Conservation (phyloP, 2,329 filamentous ascomycete genomes). For the Talaromyces sp. region DNA sequence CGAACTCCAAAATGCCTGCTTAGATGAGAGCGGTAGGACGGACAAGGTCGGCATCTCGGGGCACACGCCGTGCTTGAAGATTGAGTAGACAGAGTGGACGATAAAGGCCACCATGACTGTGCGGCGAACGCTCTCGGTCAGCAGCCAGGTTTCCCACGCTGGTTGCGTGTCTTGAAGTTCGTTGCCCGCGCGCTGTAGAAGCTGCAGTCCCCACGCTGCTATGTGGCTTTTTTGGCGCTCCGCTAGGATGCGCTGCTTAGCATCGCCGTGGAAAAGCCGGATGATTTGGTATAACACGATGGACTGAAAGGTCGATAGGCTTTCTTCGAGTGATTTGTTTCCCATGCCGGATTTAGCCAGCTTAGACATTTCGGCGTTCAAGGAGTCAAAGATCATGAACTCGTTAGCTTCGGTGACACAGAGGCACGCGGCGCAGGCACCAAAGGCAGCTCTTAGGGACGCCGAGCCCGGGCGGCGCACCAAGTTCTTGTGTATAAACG, state of each 20-base stretch:
- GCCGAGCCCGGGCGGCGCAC: neutral
- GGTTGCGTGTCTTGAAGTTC: neutral
- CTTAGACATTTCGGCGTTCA: neutral
- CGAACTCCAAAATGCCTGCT: constrained; percentile 2
- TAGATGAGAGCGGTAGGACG: constrained; percentile 2
- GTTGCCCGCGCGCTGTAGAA: neutral
- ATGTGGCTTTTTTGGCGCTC: neutral
- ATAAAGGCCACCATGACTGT: constrained; percentile 6
- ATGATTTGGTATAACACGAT: constrained; percentile 6
- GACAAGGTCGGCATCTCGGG: constrained; percentile 1
- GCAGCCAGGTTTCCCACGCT: constrained; percentile 4
- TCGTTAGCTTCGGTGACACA: neutral
- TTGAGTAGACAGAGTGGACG: constrained; percentile 1
- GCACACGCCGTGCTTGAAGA: constrained; percentile 2
- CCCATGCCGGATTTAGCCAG: neutral
- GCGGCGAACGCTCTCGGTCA: constrained; percentile 8
- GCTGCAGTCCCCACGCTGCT: neutral
- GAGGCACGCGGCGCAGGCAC: neutral
- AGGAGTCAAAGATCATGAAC: neutral
- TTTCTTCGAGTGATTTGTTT: neutral
- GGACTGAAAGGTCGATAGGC: neutral
- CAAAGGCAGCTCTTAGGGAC: constrained; percentile 1
- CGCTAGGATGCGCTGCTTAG: neutral
- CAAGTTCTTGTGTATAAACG: constrained; percentile 3
- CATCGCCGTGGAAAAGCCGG: constrained; percentile 1